Base-by-base conservation (phyloP, 176 grass and related monocot genomes). In the Saccharum spontaneum region DNA sequence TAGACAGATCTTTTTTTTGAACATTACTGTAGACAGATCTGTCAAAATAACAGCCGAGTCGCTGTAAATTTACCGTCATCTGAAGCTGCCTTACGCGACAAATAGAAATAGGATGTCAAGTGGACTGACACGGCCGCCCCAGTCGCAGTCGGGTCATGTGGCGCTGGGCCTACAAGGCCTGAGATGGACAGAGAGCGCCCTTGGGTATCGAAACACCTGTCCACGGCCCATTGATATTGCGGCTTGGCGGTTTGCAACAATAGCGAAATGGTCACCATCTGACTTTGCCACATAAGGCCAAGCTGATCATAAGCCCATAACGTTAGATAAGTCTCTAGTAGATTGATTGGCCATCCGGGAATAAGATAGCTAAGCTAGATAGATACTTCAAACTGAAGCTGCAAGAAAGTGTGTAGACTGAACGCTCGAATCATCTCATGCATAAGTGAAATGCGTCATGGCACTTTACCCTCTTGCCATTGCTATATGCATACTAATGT, bases 141-240 rank as follows among this genome's bases (percentile, higher is more conserved):
- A 18, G 75, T 77, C 76, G 22, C 73, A 13, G 9, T 79, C 43
- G 17, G 24, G 28, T 8, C 24, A 34, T 48, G 43, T 67, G 78
- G 62, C 10, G 41, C 63, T 14, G 63, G 62, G 62, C 61, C 60
- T 41, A 48, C 69, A 45, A 45, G 69, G 69, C 69, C 23, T 48
- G 26, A 20, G 26, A 20, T 52, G 45, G 59, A 64, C 15, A 44
- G 40, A 17, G 77, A 79, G 38, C 20, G 22, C 9, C 37, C 10
- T 3, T 44, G 43, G 44, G 11, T 50, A 13, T 62, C n/a, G 30
- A 10, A 68, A 80, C 78, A 80, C 79, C 30, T 81, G 79, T 81
- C 79, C 64, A 18, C 31, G 64, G 79, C 30, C 45, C 20, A 81
- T 17, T 69, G 65, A 69, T 36, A 10, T 11, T 24, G 31, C 64